These are phyloP conservation scores for Acanthamoeba divionensis DNA, from an alignment of 208 protist species.

Conservation along the genomic window DNA sequence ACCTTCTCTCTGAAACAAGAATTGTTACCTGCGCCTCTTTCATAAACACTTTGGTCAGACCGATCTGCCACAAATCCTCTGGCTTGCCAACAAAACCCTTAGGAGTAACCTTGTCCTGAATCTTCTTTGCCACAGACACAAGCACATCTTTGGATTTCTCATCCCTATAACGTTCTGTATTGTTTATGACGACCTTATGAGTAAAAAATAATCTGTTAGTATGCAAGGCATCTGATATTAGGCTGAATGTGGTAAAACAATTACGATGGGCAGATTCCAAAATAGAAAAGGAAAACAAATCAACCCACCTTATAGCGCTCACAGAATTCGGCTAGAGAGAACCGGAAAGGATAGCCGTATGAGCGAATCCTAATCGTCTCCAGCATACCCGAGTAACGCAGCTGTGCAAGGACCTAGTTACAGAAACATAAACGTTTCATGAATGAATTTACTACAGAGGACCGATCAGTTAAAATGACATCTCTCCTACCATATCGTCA, in stretches of 20 bases:
- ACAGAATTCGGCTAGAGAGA: background rate
- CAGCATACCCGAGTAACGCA: constrained; percentile 65
- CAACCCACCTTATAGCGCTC: constrained; percentile 21
- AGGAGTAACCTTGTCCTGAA: background rate
- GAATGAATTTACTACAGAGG: background rate
- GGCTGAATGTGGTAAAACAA: too few species aligned
- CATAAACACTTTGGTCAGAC: constrained; percentile 29
- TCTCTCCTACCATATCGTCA: constrained; percentile 1
- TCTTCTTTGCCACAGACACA: background rate
- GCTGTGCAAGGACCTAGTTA: constrained; percentile 24
- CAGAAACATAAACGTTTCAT: background rate
- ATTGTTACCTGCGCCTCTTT: background rate
- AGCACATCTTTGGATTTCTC: background rate
- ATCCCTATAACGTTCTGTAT: background rate
- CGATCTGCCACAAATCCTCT: constrained; percentile 28
- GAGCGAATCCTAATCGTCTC: constrained; percentile 62
- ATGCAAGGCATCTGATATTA: too few species aligned
- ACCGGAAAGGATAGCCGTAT: constrained; percentile 55
- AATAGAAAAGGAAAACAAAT: too few species aligned
- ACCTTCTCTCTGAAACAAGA: background rate
- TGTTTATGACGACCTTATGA: background rate
- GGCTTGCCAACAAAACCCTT: background rate
- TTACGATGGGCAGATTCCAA: too few species aligned
- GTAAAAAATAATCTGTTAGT: background rate
- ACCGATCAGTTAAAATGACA: background rate